Evolutionary conservation across 768 basidiomycete genomes (phyloP), one percentile per base, ranked within the genome.

Genomic region (Imleria badia): DNA sequence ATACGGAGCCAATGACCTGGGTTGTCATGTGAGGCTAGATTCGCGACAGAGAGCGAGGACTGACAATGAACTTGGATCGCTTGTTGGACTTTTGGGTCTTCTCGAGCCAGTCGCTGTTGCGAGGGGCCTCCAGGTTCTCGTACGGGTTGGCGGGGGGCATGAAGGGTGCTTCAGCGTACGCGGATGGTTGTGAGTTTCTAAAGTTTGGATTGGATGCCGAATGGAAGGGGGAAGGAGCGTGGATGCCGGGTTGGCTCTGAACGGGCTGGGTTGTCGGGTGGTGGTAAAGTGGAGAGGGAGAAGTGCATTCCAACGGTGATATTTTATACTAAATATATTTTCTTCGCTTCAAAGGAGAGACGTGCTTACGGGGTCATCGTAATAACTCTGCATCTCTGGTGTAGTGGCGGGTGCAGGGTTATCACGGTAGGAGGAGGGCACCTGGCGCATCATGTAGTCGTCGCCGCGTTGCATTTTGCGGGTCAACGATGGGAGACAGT

Each of bases 31-130:
- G 34, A 47, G 30, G 15, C 29, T n/a, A 45, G 7, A 15, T 9
- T 9, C 17, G 31, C 30, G 35, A 26, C 15, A 19, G 31, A 39
- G 29, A 52, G 34, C 34, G 23, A 40, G 22, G 6, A 78, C 85
- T 61, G 56, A 87, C 86, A 56, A 87, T 81, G 63, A 67, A 76
- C 67, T 81, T 86, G 46, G 82, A 82, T 26, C 80, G 78, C 34
- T 58, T 66, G 50, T 60, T 76, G 39, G 69, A 62, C 20, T 1
- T 48, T 26, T 71, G 61, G 2, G 63, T 66, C 61, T 72, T 64
- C 52, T 77, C 76, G 49, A 77, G 72, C 76, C 76, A 77, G 43
- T 67, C 68, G 61, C 67, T 75, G 66, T 63, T 71, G 60, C 51
- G 69, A 34, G 69, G 66, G 5, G 48, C 53, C 5, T 70, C 65